Evolutionary conservation across 441 rosid species (phyloP), one percentile per base, ranked within the genome.

Genomic region (Arabidopsis lyrata): DNA sequence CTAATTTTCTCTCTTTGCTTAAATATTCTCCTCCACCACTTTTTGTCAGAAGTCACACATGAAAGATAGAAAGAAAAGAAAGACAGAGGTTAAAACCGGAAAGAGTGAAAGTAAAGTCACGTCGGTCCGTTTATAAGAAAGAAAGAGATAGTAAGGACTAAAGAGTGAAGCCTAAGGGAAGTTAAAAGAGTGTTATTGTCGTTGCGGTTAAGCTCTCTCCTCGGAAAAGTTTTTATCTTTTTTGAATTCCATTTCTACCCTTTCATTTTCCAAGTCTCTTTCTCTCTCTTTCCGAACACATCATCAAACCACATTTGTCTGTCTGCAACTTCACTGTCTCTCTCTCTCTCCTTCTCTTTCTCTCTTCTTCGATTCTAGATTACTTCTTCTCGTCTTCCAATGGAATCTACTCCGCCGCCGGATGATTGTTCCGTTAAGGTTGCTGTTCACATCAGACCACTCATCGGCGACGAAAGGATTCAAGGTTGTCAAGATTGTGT

Each of bases 401-500:
- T 97, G 99, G 93, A 81, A 80, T 90, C 81, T 18, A 72, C 31
- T 4, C 31, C 82, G 58, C 75, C 78, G 13, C 82, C 82, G 5
- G 97, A 87, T 83, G 90, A 91, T 78, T 95, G 99, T 34, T 95
- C 93, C 58, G 98, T 95, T 20, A 95, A 93, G 77, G 99, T 95
- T 70, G 94, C 99, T 13, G 96, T 95, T 60, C 98, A 95, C 64
- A 77, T 95, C 15, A 85, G 99, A 70, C 99, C 99, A n/a, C 93
- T 95, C 57, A 91, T 95, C 76, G 91, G 87, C 22, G 99, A 95
- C 50, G 99, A 95, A 81, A 81, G 80, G 68, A 83, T 91, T 62
- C 97, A 91, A 77, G 99, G 99, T 5, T 95, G 98, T 82, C 81
- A 91, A 81, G 99, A 95, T 77, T 95, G 99, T 47, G 97, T 95